Conservation (phyloP, 768 basidiomycete genomes). For the Auriscalpium orientale region DNA sequence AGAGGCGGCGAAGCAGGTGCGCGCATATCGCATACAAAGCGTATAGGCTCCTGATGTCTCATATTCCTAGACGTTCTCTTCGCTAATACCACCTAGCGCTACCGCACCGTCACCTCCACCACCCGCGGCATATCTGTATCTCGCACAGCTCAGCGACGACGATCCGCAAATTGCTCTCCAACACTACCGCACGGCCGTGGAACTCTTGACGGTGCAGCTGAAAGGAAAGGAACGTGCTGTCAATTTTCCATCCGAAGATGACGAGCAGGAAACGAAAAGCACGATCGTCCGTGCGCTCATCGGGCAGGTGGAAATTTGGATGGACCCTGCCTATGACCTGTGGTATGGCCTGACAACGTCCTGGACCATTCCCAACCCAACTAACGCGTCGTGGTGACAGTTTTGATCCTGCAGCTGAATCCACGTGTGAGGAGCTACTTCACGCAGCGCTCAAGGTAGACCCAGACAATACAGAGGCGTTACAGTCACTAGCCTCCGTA, state of each 20-base stretch:
- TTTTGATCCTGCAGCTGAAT: conserved; percentile 75
- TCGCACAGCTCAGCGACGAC: conserved; percentile 77
- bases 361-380: too few relatives aligned
- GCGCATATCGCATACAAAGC: conserved; percentile 6
- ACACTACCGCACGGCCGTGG: conserved; percentile 77
- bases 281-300: conserved; percentile 75
- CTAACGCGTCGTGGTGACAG: conserved; percentile 29
- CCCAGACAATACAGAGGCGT: conserved; percentile 69
- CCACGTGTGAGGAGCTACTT: conserved; percentile 74
- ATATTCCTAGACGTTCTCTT: conserved; percentile 50
- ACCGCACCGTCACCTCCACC: conserved; percentile 52
- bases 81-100: conserved; percentile 50
- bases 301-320: conserved; percentile 93
- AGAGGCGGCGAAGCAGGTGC: conserved; percentile 61
- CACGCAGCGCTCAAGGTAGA: conserved; percentile 65
- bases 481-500: conserved; percentile 77
- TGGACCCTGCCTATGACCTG: conserved; percentile 83
- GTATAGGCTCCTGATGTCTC: background rate
- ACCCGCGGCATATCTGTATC: conserved; percentile 79
- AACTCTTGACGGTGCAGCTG: conserved; percentile 56
- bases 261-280: conserved; percentile 52
- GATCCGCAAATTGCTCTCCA: conserved; percentile 66
- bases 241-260: conserved; percentile 27
- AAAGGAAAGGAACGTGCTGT: conserved; percentile 65
- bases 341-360: conserved; percentile 43